These are phyloP conservation scores for Blastosporella zonata DNA, from an alignment of 1,284 basidiomycete species.

Conservation along the genomic window DNA sequence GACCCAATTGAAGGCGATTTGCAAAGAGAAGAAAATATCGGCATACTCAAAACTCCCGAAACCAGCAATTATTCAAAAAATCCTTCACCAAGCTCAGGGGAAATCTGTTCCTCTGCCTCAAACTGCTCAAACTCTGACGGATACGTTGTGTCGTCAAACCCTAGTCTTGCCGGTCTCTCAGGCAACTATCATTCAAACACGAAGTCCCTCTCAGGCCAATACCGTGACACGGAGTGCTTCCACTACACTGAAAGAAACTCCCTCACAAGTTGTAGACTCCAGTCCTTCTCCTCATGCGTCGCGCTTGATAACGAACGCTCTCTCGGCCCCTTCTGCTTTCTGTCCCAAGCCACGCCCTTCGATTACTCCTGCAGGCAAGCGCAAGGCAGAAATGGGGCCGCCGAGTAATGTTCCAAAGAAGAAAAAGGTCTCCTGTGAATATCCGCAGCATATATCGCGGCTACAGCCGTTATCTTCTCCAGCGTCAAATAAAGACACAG, in stretches of 20 bases:
- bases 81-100: conserved; percentile 25
- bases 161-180: background rate
- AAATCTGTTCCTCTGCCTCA: background rate
- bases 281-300: no score
- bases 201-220: no score
- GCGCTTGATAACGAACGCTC: no score
- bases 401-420: background rate
- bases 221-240: no score
- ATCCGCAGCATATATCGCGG: background rate
- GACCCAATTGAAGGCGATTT: conserved; percentile 60
- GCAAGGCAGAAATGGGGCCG: background rate
- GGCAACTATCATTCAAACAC: background rate
- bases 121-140: background rate
- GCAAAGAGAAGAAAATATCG: conserved; percentile 56
- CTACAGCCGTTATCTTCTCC: background rate
- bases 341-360: background rate
- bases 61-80: conserved; percentile 50
- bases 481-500: background rate
- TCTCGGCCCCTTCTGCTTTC: no score
- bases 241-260: background rate
- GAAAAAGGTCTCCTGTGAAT: background rate
- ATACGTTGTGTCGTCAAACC: background rate
- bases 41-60: conserved; percentile 70
- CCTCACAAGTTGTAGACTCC: no score
- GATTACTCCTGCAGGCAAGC: background rate